A percentile compares a stretch with the other conserved stretches of the same genome.
phyloP scores from a whole-genome alignment of 495 filamentous ascomycete species.

The Daldinia loculata region DNA sequence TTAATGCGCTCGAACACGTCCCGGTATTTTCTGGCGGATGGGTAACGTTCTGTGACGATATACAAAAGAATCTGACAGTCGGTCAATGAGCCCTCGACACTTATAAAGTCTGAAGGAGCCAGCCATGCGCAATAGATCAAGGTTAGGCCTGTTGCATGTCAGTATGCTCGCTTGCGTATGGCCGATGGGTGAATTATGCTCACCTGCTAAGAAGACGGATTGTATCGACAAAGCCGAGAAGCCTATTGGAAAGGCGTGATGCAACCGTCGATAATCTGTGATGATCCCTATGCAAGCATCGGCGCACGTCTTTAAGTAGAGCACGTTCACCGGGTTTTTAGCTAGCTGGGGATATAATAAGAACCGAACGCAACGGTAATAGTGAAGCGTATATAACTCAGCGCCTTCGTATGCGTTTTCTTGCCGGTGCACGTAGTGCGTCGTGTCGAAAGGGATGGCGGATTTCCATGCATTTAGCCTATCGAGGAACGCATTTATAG shows the following conservation, averaged over 20 bases:
- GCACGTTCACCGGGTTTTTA: conserved; percentile 57
- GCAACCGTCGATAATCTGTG: conserved; percentile 60
- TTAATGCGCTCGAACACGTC: conserved; percentile 61
- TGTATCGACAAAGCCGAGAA: conserved; percentile 64
- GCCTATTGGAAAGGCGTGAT: conserved; percentile 61
- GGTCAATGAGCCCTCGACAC: conserved; percentile 40
- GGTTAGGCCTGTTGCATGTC: conserved; percentile 37
- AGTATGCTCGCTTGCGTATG: background rate
- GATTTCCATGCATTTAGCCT: conserved; percentile 45
- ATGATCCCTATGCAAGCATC: conserved; percentile 61
- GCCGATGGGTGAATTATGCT: background rate
- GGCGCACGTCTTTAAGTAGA: conserved; percentile 62
- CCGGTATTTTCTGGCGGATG: conserved; percentile 63
- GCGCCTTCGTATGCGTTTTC: conserved; percentile 58
- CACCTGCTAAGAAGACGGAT: conserved; percentile 65
- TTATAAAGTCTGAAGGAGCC: conserved; percentile 37
- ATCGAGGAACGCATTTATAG: conserved; percentile 41
- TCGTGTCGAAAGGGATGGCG: conserved; percentile 43
- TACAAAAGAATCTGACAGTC: conserved; percentile 63
- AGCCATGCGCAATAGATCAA: conserved; percentile 49
- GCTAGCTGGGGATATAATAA: conserved; percentile 63
- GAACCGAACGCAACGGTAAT: conserved; percentile 60
- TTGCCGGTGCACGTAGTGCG: conserved; percentile 52
- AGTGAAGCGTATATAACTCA: conserved; percentile 63
- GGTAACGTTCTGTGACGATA: conserved; percentile 62